Evolutionary conservation across 2,329 filamentous ascomycete species (phyloP).

Genomic region (Tolypocladium inflatum): DNA sequence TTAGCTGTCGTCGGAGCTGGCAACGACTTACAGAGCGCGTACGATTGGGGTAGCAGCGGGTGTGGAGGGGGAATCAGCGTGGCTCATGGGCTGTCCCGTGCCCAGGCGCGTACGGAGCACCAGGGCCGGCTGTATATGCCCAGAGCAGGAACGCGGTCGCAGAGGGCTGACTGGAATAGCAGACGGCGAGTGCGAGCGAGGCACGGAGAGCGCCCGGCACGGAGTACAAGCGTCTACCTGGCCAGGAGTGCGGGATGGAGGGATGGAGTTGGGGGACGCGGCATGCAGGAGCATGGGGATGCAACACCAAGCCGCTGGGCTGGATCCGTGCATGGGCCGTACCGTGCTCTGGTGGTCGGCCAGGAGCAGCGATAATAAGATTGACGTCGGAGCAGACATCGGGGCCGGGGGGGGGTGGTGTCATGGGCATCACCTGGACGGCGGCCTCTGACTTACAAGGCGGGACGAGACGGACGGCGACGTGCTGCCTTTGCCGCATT

Average conservation of each 20-base stretch:
- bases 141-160: neutral
- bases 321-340: slow-evolving; percentile 1
- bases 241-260: neutral
- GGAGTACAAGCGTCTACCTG: neutral
- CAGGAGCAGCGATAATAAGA: neutral
- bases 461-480: neutral
- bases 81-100: neutral
- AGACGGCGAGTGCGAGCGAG: neutral
- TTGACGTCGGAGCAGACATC: neutral
- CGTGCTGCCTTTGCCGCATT: too few species aligned
- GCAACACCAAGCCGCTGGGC: slow-evolving; percentile 2
- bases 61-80: neutral
- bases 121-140: neutral
- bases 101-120: neutral
- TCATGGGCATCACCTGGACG: neutral
- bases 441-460: neutral
- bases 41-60: neutral
- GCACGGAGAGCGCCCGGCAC: neutral
- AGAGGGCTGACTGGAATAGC: neutral
- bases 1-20: neutral
- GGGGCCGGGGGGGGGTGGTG: neutral
- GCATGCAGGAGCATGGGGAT: neutral
- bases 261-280: neutral
- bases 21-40: neutral
- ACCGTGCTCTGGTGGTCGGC: neutral